These are phyloP conservation scores for Coniochaeta hoffmannii DNA, from an alignment of 2,329 filamentous ascomycete genomes.

Conservation along the genomic window DNA sequence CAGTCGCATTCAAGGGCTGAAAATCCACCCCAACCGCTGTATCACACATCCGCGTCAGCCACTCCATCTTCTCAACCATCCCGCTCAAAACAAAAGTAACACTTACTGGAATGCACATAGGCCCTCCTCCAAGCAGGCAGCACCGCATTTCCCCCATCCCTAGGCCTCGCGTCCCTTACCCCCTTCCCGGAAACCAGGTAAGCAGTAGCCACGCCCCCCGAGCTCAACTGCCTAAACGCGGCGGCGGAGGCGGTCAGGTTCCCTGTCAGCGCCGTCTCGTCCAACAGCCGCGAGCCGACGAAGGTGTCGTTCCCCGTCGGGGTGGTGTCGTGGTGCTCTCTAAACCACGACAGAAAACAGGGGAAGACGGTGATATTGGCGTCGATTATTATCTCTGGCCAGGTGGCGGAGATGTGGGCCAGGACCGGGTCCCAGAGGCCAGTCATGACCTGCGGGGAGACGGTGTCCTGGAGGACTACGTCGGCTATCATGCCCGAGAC, in stretches of 20 bases:
- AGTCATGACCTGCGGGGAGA: conserved; percentile 15
- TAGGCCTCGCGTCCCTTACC: conserved; percentile 11
- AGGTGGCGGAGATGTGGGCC: conserved; percentile 27
- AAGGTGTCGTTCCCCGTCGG: conserved; percentile 26
- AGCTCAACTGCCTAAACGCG: conserved; percentile 27
- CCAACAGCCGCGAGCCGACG: conserved; percentile 37
- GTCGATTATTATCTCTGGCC: conserved; percentile 18
- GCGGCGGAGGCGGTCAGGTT: conserved; percentile 25
- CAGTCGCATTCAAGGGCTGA: conserved; percentile 9
- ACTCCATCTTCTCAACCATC: too few species aligned
- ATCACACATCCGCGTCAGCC: not conserved
- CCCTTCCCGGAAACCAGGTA: conserved; percentile 18
- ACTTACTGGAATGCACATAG: conserved; percentile 14
- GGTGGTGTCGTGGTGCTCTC: conserved; percentile 25
- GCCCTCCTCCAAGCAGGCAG: conserved; percentile 14
- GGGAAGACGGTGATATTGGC: conserved; percentile 17
- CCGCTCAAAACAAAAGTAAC: not conserved
- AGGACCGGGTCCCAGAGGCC: conserved; percentile 27
- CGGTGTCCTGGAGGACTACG: conserved; percentile 27
- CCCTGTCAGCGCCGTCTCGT: conserved; percentile 24
- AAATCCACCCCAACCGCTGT: conserved; percentile 11
- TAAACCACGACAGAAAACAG: conserved; percentile 30
- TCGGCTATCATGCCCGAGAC: conserved; percentile 26
- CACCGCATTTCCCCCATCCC: conserved; percentile 14
- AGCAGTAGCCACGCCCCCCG: conserved; percentile 19